Conservation (phyloP, 768 basidiomycete species). For the Leccinum truebloodii region DNA sequence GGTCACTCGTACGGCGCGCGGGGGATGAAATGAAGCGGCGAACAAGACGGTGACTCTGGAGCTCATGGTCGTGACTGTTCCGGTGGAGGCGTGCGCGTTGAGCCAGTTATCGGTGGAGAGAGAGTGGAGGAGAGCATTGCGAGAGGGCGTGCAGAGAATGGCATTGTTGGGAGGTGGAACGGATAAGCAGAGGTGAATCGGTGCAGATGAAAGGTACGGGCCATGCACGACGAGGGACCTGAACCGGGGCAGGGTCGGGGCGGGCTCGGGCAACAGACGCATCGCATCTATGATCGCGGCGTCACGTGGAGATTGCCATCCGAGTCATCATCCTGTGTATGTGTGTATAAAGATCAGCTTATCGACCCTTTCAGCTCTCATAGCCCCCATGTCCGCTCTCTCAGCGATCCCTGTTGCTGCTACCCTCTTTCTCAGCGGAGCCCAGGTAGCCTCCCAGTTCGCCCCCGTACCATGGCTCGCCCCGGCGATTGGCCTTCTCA, state of each 20-base stretch:
- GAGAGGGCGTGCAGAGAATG: slow-evolving; percentile 57
- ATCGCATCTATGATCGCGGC: slow-evolving; percentile 10
- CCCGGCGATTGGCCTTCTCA: slow-evolving; percentile 43
- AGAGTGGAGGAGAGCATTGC: slow-evolving; percentile 40
- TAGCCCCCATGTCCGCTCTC: slow-evolving; percentile 16
- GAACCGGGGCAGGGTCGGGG: slow-evolving; percentile 54
- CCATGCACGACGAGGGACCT: slow-evolving; percentile 64
- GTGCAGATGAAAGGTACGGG: slow-evolving; percentile 63
- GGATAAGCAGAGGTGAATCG: slow-evolving; percentile 66
- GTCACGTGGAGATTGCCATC: slow-evolving; percentile 20
- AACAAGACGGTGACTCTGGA: slow-evolving; percentile 58
- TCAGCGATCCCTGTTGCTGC: slow-evolving; percentile 15
- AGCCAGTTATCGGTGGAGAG: slow-evolving; percentile 54
- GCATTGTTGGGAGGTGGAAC: slow-evolving; percentile 34
- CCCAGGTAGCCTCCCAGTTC: slow-evolving; percentile 49
- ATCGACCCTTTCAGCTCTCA: not conserved
- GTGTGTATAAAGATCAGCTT: slow-evolving; percentile 6
- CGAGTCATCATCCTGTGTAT: slow-evolving; percentile 20
- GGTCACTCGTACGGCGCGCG: slow-evolving; percentile 10
- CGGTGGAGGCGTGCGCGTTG: slow-evolving; percentile 38
- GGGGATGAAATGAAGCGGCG: slow-evolving; percentile 26
- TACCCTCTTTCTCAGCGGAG: slow-evolving; percentile 22
- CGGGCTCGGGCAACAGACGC: slow-evolving; percentile 44
- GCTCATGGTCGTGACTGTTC: slow-evolving; percentile 37
- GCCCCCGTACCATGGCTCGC: slow-evolving; percentile 49